Evolutionary conservation across 306 rosid species (phyloP), one percentile per base, ranked within the genome.

Genomic region (Cucumis cinereus): DNA sequence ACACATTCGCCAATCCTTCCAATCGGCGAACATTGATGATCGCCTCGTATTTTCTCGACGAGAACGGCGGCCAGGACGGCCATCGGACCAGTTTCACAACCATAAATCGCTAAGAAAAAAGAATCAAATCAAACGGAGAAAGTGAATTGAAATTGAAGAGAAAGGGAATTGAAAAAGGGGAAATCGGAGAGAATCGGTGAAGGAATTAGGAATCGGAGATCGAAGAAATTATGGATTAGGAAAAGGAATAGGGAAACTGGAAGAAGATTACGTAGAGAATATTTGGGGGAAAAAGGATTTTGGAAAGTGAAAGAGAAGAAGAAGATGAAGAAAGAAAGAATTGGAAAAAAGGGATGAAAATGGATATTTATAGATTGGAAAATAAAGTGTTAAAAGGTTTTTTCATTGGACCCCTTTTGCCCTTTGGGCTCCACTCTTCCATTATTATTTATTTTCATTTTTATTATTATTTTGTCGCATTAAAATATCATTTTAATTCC

Each of bases 31-130:
- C 8, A 41, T 73, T 12, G 26, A 84, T 36, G 13, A 60, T 9
- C 4, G 77, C 73, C 63, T 78, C 76, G 47, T 58, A 73, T 61
- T 81, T 84, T 74, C 79, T 84, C 50, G 80, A 50, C 36, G 79
- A 61, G 35, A 66, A n/a, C 10, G 81, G 66, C 4, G 79, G 80
- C 87, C 87, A 78, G 2, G 87, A 71, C n/a, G 87, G 84, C 84
- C 87, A 81, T 74, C 75, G 79, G 58, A 78, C 79, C 67, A 78
- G 70, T 81, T 60, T 84, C 75, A 81, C 82, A 78, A 74, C 84
- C 84, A 81, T 84, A 38, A 61, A 43, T 35, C 2, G 61, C 35
- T 16, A 12, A 40, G 0, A 8, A 33, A 19, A 20, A 23, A n/a
- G 7, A 22, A 59, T 12, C 36, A 5, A 53, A 53, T 53, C 57